Evolutionary conservation across 2,329 filamentous ascomycete species (phyloP).

Genomic region (Knoxdaviesia proteae): DNA sequence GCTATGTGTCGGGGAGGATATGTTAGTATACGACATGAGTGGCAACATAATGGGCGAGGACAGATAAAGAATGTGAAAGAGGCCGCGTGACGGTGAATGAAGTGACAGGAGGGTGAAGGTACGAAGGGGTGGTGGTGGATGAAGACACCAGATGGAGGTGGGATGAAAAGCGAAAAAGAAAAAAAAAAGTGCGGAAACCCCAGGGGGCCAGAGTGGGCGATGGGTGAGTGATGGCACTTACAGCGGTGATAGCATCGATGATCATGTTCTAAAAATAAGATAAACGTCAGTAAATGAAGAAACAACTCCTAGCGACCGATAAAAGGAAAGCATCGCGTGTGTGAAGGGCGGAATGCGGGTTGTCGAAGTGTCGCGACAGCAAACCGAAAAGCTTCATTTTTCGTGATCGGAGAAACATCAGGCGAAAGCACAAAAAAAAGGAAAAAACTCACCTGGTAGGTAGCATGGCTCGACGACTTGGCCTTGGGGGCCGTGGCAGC

Average conservation of each 20-base stretch:
- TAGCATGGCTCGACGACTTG: slow-evolving; percentile 27
- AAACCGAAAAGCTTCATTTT: too few relatives aligned
- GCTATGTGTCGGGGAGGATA: slow-evolving; percentile 18
- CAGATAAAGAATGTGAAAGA: slow-evolving; percentile 3
- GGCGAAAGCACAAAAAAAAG: slow-evolving; percentile 1
- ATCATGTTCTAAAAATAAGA: slow-evolving; percentile 32
- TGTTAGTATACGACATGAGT: slow-evolving; percentile 15
- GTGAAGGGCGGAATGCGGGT: too few relatives aligned
- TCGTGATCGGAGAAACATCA: too few relatives aligned
- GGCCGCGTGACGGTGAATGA: slow-evolving; percentile 1
- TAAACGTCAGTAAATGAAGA: slow-evolving; percentile 12
- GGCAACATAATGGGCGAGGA: slow-evolving; percentile 2
- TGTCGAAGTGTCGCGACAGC: too few relatives aligned
- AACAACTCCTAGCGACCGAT: too few relatives aligned
- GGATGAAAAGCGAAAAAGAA: slow-evolving; percentile 14
- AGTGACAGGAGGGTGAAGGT: not conserved
- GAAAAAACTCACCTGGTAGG: slow-evolving; percentile 32
- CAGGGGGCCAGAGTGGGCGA: not conserved
- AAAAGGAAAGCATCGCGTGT: too few relatives aligned
- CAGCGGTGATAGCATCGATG: slow-evolving; percentile 37
- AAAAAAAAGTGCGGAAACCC: not conserved
- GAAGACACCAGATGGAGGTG: slow-evolving; percentile 11
- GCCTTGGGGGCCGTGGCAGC: slow-evolving; percentile 21
- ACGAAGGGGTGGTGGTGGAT: slow-evolving; percentile 2
- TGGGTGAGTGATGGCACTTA: slow-evolving; percentile 20